Evolutionary conservation across 2,329 filamentous ascomycete genomes (phyloP), one percentile per base, ranked within the genome.

Genomic region (Cordyceps cateniannulata): DNA sequence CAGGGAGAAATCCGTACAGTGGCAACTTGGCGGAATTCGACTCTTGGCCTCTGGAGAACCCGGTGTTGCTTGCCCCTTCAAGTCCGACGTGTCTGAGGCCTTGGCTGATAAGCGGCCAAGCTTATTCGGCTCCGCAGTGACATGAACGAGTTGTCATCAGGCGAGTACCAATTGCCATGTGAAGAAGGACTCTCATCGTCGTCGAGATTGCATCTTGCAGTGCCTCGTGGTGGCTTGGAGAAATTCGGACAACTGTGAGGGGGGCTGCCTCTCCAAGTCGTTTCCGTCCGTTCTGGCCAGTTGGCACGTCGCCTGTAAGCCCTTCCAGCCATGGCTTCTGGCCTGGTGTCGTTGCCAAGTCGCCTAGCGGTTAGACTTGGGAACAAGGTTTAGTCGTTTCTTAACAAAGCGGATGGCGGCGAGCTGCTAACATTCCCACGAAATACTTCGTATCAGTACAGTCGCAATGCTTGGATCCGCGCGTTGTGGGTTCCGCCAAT

Each of bases 141-240:
- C 16, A 50, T 38, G 22, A 14, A 57, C 16, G 45, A 24, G 22
- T 27, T 44, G n/a, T 44, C 25, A 9, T 49, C 22, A 57, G 38
- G 47, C 45, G n/a, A n/a, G 35, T 38, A 38, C 35, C 5, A 38
- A 10, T 18, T 24, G 42, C 16, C 7, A 35, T 24, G 9, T 48
- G 12, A 42, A 42, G 42, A n/a, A 35, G 53, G n/a, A 4, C 27
- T 38, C 42, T 18, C 49, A 29, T 16, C 29, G 49, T 58, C 55
- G 55, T 24, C 55, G 22, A 58, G 35, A 58, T 50, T 9, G 29
- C 55, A 50, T 58, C 55, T 58, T 29, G 55, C 47, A 58, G 45
- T 20, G n/a, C 16, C 45, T 58, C 55, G 55, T 50, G 55, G 55
- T 58, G 35, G 55, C 55, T 58, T 58, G 45, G 32, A 22, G 7